Conservation (phyloP, 2,329 filamentous ascomycete species). For the Arthrobotrys musiformis region DNA sequence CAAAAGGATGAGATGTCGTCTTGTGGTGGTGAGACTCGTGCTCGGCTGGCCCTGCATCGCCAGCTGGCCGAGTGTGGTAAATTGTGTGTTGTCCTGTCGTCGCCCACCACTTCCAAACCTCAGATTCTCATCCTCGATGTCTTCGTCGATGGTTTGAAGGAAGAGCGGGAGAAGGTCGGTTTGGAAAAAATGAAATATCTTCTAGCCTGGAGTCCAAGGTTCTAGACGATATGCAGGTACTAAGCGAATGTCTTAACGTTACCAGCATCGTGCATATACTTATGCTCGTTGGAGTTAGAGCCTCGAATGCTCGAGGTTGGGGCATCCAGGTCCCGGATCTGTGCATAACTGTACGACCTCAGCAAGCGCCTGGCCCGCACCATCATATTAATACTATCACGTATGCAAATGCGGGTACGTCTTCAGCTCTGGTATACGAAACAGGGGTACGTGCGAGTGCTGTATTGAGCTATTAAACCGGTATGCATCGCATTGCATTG, state of each 20-base stretch:
- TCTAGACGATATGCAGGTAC: conserved; percentile 3
- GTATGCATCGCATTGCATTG: background rate
- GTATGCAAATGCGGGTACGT: no score
- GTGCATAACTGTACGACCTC: background rate
- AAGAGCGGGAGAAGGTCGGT: background rate
- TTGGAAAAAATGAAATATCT: background rate
- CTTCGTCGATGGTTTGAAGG: background rate
- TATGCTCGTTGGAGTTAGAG: background rate
- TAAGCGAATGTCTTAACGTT: background rate
- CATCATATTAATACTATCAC: background rate
- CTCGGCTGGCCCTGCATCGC: conserved; percentile 3
- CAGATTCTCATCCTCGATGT: background rate
- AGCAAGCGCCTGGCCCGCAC: conserved; percentile 1
- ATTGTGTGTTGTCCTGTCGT: conserved; percentile 17
- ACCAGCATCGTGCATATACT: background rate
- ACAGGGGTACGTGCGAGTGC: no score
- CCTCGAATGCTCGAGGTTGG: background rate
- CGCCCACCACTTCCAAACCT: background rate
- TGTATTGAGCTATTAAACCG: no score
- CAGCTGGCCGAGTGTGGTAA: conserved; percentile 24
- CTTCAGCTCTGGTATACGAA: no score
- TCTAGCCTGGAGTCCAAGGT: background rate
- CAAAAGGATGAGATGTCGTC: conserved; percentile 1
- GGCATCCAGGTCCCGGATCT: background rate
- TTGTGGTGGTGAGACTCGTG: background rate